Evolutionary conservation across 129 eudicot species (phyloP), one percentile per base, ranked within the genome.

Genomic region (Flaveria trinervia): DNA sequence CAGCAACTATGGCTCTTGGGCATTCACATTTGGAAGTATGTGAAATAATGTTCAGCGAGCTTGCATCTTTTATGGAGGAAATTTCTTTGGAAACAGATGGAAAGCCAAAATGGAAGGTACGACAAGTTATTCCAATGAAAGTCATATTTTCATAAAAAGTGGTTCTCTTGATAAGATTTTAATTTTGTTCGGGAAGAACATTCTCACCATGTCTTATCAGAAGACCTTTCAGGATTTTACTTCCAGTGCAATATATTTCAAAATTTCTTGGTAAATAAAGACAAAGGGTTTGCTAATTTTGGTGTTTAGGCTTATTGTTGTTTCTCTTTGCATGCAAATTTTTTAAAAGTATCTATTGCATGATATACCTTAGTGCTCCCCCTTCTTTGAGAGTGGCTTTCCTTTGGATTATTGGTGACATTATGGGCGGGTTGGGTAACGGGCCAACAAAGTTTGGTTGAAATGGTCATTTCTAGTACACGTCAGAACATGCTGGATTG

Each of bases 81-180:
- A 82, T 91, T 30, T 89, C 98, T 73, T 83, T 84, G 71, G 98
- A 94, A 85, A 86, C 96, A 33, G 98, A 94, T 65, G 97, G 93
- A 65, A 94, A 94, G 79, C 91, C 98, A 57, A 94, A 94, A 84
- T 94, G 98, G 98, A 94, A 94, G 98, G 98, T 93, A 90, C 41
- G 20, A 6, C 30, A 43, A 48, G 51, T 14, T 68, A n/a, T 61
- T 28, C 26, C 22, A 51, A 16, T 54, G 55, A 23, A 11, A 77
- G 45, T 52, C 55, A 48, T 18, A 33, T 15, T 70, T 64, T 78
- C 28, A 64, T 45, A 55, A 16, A 23, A 64, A 16, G 60, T n/a
- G 26, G 11, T 20, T 26, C 72, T 43, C 52, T 55, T 65, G 1
- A 72, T 39, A 57, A 70, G 22, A 60, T 68, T 13, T 36, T 68